Evolutionary conservation across 106 monocot species (phyloP), one percentile per base, ranked within the genome.

Genomic region (Gastrodia elata): DNA sequence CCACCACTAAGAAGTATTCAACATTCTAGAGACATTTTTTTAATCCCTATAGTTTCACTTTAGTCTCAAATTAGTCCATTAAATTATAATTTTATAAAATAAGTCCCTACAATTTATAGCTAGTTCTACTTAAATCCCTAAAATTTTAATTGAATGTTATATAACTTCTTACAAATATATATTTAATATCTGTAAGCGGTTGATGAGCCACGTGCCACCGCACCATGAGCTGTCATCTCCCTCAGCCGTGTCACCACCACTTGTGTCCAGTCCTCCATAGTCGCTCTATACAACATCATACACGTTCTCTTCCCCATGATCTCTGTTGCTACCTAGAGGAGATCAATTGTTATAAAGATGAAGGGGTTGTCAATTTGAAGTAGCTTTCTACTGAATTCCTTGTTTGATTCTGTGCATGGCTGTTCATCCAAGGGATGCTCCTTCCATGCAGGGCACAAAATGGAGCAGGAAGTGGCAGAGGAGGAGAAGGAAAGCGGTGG

Each of bases 261-360:
- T 16, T 84, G 83, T 41, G 64, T 84, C 34, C 89, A 87, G 49
- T 89, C 92, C 73, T 95, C 95, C 39, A 95, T 38, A 13, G 87
- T 92, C 28, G 95, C 95, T 81, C 83, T 92, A 83, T 95, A 95
- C 37, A 92, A 91, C 2, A 92, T 95, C 56, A 91, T 92, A 18
- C 92, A 95, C 6, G 89, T 86, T 83, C 87, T 92, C 82, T 95
- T 95, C 55, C 95, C 91, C 85, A 95, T 84, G 37, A 95, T 92
- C 80, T 92, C 95, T 33, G 95, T 92, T 26, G 95, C 92, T 9
- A 89, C 95, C 55, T 92, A 95, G 20, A 95, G 52, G 22, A 95
- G 85, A 39, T 92, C 89, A 59, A 92, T 92, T 2, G 95, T 92
- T 0, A 89, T 87, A 75, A 95, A 95, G n/a, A 71, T 84, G 52